These are phyloP conservation scores for Chamaecyparis obtusa DNA, from an alignment of 75 land plant genomes.

Conservation along the genomic window DNA sequence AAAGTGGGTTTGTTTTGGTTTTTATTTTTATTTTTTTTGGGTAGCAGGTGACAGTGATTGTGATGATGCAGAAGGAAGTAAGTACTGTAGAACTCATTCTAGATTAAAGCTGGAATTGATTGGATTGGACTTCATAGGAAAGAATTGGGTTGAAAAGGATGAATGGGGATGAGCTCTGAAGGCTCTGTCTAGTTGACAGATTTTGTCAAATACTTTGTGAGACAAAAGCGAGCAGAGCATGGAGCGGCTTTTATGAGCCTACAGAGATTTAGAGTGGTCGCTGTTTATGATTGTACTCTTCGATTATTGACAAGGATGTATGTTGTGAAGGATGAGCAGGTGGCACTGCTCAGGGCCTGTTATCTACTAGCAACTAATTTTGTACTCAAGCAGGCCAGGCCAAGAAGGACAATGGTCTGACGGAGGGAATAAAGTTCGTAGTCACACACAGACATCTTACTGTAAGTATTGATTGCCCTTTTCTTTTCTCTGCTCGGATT, in stretches of 20 bases:
- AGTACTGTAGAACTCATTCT: not conserved
- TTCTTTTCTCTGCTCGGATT: not conserved
- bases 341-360: not conserved
- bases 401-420: not conserved
- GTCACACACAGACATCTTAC: not conserved
- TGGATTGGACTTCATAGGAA: not conserved
- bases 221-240: not conserved
- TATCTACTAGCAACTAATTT: not conserved
- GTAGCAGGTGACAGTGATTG: conserved; percentile 1
- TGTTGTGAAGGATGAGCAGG: not conserved
- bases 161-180: not conserved
- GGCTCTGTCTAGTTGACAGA: not conserved
- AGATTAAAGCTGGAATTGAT: not conserved
- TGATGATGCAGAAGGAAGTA: not conserved
- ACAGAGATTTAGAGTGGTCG: not conserved
- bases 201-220: not conserved
- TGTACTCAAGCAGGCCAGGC: not conserved
- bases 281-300: not conserved
- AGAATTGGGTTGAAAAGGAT: not conserved
- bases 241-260: not conserved
- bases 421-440: not conserved
- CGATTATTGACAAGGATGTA: too few relatives aligned
- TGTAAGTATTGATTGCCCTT: not conserved
- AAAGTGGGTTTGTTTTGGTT: not conserved
- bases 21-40: not conserved